Percentiles rank a stretch among this genome's conserved stretches.
phyloP scores from a whole-genome alignment of 257 asterid species.

The Ehretia macrophylla region DNA sequence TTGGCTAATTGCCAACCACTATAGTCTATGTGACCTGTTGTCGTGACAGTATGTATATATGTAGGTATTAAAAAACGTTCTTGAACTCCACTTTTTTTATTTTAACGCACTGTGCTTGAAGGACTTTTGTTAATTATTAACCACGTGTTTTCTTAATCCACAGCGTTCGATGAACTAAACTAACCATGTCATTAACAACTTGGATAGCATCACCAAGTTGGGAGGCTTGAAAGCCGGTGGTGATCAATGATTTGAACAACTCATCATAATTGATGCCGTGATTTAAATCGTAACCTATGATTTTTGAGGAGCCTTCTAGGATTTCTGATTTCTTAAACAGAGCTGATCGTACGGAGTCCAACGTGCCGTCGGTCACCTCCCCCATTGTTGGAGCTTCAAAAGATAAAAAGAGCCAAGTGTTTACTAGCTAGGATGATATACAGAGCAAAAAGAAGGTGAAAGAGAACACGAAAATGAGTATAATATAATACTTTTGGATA shows the following conservation, averaged over 20 bases:
- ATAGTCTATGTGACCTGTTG: too few species aligned
- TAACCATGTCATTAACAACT: slow-evolving; percentile 76
- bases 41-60: too few species aligned
- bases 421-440: too few species aligned
- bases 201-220: slow-evolving; percentile 89
- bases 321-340: slow-evolving; percentile 69
- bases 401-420: neutral
- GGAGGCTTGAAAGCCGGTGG: slow-evolving; percentile 92
- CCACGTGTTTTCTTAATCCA: too few species aligned
- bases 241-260: slow-evolving; percentile 61
- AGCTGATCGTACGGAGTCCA: slow-evolving; percentile 46
- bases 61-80: too few species aligned
- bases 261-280: slow-evolving; percentile 63
- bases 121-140: too few species aligned
- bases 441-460: too few species aligned
- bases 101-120: too few species aligned
- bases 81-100: too few species aligned
- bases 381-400: slow-evolving; percentile 1
- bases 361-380: slow-evolving; percentile 5
- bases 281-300: slow-evolving; percentile 86
- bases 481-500: too few species aligned
- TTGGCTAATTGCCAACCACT: too few species aligned
- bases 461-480: too few species aligned
- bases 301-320: slow-evolving; percentile 49
- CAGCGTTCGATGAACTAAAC: slow-evolving; percentile 2